phyloP scores from a whole-genome alignment of 2,329 filamentous ascomycete species.

The Mollisiaceae sp. region DNA sequence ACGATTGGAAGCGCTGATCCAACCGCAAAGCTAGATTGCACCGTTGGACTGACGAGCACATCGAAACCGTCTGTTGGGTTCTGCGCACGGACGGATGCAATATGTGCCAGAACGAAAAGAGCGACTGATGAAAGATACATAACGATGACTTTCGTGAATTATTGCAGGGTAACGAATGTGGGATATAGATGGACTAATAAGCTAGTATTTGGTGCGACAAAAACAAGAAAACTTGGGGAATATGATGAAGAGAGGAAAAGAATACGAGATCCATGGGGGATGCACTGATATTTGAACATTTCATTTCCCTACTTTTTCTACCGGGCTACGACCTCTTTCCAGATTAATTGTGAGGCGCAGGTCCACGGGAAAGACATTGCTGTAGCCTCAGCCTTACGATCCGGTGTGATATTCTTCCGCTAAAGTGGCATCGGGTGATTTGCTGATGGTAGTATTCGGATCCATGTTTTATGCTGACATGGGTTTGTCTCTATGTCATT shows the following conservation, averaged over 20 bases:
- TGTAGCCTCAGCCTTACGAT: not conserved
- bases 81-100: not conserved
- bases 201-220: not conserved
- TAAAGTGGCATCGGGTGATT: not conserved
- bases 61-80: conserved; percentile 10
- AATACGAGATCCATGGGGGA: not conserved
- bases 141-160: not conserved
- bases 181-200: not conserved
- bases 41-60: conserved; percentile 11
- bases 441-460: not conserved
- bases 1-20: conserved; percentile 12
- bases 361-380: not conserved
- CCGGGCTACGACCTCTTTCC: not conserved
- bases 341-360: conserved; percentile 7
- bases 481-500: not conserved
- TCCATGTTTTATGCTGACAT: not conserved
- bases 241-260: not conserved
- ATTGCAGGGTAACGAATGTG: not conserved
- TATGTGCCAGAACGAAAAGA: conserved; percentile 8
- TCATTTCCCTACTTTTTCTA: conserved; percentile 3
- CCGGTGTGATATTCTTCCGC: conserved; percentile 2
- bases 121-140: not conserved
- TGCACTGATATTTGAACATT: not conserved
- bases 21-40: not conserved
- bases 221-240: not conserved